These are phyloP conservation scores for Corymbia calophylla DNA, from an alignment of 441 rosid species.

Conservation along the genomic window DNA sequence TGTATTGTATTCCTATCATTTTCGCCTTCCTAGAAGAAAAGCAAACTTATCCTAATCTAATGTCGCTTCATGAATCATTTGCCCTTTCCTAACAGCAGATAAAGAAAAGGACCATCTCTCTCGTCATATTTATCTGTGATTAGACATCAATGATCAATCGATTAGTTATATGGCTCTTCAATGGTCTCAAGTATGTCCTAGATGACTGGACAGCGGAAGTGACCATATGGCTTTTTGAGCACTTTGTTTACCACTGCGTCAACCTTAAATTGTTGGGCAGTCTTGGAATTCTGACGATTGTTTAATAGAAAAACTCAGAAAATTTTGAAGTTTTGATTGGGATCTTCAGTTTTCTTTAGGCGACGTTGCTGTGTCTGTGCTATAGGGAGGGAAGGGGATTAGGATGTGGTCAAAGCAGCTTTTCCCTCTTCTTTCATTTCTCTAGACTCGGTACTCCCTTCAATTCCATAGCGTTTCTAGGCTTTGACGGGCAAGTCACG, in stretches of 20 bases:
- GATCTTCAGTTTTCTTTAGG: neutral
- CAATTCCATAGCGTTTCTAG: neutral
- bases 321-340: neutral
- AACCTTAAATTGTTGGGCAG: neutral
- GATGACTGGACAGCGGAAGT: neutral
- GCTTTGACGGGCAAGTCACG: neutral
- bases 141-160: no score
- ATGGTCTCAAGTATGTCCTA: neutral
- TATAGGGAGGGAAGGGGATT: neutral
- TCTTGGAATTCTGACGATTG: neutral
- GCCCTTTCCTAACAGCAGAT: neutral
- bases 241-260: neutral
- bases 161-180: neutral
- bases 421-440: neutral
- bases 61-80: neutral
- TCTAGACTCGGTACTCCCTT: neutral
- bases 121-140: neutral
- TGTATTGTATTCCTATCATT: neutral
- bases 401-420: neutral
- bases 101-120: neutral
- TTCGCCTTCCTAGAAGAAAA: neutral
- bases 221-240: neutral
- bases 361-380: neutral
- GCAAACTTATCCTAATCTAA: neutral
- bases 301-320: neutral